Evolutionary conservation across 306 rosid genomes (phyloP).

Genomic region (Dryas octopetala): DNA sequence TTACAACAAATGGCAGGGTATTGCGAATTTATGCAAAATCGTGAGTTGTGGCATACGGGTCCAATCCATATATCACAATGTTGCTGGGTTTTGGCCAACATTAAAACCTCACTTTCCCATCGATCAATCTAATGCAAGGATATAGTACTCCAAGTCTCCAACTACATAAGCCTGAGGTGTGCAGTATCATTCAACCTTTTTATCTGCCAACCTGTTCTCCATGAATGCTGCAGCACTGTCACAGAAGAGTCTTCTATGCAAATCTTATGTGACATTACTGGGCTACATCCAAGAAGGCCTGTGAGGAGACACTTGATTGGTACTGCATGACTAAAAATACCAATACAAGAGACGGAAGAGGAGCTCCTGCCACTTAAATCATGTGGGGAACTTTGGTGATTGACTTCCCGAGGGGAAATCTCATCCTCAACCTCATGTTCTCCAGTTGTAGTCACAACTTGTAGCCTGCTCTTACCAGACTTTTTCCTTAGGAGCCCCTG

Average conservation of each 20-base stretch:
- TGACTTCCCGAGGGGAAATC: slow-evolving; percentile 52
- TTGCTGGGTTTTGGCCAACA: slow-evolving; percentile 21
- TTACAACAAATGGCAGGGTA: slow-evolving; percentile 44
- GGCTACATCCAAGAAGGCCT: slow-evolving; percentile 89
- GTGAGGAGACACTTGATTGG: slow-evolving; percentile 93
- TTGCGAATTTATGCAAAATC: slow-evolving; percentile 28
- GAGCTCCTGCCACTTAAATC: slow-evolving; percentile 56
- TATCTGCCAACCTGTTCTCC: slow-evolving; percentile 96
- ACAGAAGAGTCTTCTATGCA: slow-evolving; percentile 94
- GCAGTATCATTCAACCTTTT: slow-evolving; percentile 84
- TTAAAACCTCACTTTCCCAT: slow-evolving; percentile 10
- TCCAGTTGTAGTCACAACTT: slow-evolving; percentile 71
- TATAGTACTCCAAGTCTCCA: not conserved
- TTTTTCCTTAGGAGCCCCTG: slow-evolving; percentile 72
- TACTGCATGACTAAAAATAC: slow-evolving; percentile 79
- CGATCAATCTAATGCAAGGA: slow-evolving; percentile 3
- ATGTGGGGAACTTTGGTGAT: slow-evolving; percentile 57
- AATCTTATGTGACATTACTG: slow-evolving; percentile 71
- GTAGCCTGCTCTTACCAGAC: slow-evolving; percentile 94
- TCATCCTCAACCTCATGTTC: slow-evolving; percentile 78
- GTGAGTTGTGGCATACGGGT: not conserved
- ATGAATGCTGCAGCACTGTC: slow-evolving; percentile 91
- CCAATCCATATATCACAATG: slow-evolving; percentile 14
- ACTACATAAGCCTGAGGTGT: slow-evolving; percentile 91
- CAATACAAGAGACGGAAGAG: slow-evolving; percentile 62